Conservation (phyloP, 148 eudicot genomes). For the Heliosperma pusillum region DNA sequence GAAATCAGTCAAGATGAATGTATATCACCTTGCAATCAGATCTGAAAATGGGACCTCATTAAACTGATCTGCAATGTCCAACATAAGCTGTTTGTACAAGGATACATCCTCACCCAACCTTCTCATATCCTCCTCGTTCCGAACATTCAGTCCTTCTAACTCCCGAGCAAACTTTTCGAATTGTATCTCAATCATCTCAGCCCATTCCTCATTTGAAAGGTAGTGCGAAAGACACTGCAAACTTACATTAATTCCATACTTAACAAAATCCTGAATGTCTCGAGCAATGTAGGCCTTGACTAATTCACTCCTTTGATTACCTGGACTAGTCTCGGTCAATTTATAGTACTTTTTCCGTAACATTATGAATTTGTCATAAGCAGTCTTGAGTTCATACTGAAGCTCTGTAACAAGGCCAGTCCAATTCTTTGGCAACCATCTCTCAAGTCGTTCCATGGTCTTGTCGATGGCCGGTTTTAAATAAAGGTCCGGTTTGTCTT, state of each 20-base stretch:
- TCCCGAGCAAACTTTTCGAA: neutral
- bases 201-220: too few species aligned
- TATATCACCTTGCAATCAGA: neutral
- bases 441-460: neutral
- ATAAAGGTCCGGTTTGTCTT: neutral
- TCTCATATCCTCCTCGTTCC: neutral
- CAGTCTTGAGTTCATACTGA: neutral
- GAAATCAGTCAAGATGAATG: too few species aligned
- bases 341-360: neutral
- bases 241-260: constrained; percentile 2
- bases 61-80: neutral
- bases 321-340: neutral
- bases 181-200: neutral
- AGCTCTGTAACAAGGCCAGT: neutral
- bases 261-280: neutral
- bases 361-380: neutral
- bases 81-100: constrained; percentile 3
- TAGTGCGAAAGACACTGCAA: neutral
- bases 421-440: neutral
- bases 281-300: neutral
- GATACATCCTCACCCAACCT: neutral
- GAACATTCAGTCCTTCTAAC: neutral
- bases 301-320: neutral
- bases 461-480: neutral
- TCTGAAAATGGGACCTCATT: neutral